Percentiles rank a stretch among this genome's conserved stretches.
These are phyloP conservation scores for Talaromyces proteolyticus DNA, from an alignment of 495 filamentous ascomycete species.

Conservation along the genomic window DNA sequence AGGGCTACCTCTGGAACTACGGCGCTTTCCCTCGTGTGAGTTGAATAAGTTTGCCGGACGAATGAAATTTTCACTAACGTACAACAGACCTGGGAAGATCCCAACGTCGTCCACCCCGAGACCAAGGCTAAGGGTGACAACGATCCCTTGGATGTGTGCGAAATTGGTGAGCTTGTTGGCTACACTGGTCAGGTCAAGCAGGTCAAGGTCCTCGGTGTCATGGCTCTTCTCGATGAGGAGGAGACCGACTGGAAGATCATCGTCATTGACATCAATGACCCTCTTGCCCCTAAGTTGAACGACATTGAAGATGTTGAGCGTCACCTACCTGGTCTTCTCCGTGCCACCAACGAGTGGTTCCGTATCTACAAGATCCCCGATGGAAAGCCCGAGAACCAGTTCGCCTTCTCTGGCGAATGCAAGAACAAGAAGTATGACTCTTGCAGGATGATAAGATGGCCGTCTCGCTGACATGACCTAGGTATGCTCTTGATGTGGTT, in stretches of 20 bases:
- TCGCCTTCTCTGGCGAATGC: constrained; percentile 99
- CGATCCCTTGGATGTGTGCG: constrained; percentile 98
- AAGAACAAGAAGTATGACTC: constrained; percentile 84
- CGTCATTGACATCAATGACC: constrained; percentile 97
- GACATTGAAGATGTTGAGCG: constrained; percentile 99
- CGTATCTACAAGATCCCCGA: constrained; percentile 99
- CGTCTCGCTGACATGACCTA: constrained; percentile 19
- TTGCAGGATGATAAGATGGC: not conserved
- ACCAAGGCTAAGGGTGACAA: constrained; percentile 99
- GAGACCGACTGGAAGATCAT: constrained; percentile 99
- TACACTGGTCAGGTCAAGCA: constrained; percentile 96
- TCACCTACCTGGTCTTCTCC: constrained; percentile 91
- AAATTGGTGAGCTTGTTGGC: constrained; percentile 96
- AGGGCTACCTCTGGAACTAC: constrained; percentile 99
- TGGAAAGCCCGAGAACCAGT: constrained; percentile 99
- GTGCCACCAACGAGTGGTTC: constrained; percentile 99
- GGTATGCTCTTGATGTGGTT: constrained; percentile 89
- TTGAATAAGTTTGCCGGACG: constrained; percentile 5
- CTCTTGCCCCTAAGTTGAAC: constrained; percentile 91
- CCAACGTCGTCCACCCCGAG: constrained; percentile 89
- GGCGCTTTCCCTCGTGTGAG: constrained; percentile 95
- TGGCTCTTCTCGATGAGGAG: constrained; percentile 98
- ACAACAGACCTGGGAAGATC: constrained; percentile 94
- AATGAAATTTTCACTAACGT: constrained; percentile 12
- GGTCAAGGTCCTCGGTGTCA: constrained; percentile 98